Base-by-base conservation (phyloP, 2,329 filamentous ascomycete genomes). In the Tolypocladium amazonense region DNA sequence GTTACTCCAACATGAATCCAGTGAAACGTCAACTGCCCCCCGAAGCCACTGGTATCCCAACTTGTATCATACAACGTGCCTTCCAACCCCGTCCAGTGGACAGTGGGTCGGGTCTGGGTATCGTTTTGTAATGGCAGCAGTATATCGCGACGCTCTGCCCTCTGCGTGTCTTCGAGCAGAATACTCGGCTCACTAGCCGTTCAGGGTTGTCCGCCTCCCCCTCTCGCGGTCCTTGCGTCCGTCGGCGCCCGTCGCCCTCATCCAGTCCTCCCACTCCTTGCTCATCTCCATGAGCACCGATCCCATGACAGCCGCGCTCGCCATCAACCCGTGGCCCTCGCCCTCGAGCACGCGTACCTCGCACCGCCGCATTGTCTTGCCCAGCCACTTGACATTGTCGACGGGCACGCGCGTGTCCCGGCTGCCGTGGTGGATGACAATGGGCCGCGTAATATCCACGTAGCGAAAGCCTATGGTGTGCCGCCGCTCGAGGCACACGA, bases 381-480 rank as follows among this genome's bases (percentile, higher is more conserved):
- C 92, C 9, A 99, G 81, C 94, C 94, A 99, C 65, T 88, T 84
- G 27, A 97, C 91, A 68, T 99, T 99, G 60, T 96, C 94, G 18
- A 96, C 88, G 0, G 94, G 94, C 1, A 99, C 94, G 30, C 94
- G 84, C 8, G 88, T 92, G 69, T 99, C 94, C 66, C 89, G 87
- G 69, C 86, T 90, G 43, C 94, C 94, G 71, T 99, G 94, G 69
- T 97, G 93, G 64, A 99, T 96, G 30, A 97, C 88, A 0, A 97
- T 89, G 0, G 90, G 85, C 11, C 92, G 85, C 7, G 89, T 95
- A 65, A 99, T 96, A 70, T 99, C 94, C 23, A 96, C 93, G 70
- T 99, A 99, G 56, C 92, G 86, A 76, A 99, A 99, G 0, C 94
- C 94, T 67, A 99, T 96, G 0, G 89, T 87, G 67, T 96, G 91